A percentile compares a stretch with the other conserved stretches of the same genome.
These are phyloP conservation scores for Earliella scabrosa DNA, from an alignment of 1,284 basidiomycete genomes.

Conservation along the genomic window DNA sequence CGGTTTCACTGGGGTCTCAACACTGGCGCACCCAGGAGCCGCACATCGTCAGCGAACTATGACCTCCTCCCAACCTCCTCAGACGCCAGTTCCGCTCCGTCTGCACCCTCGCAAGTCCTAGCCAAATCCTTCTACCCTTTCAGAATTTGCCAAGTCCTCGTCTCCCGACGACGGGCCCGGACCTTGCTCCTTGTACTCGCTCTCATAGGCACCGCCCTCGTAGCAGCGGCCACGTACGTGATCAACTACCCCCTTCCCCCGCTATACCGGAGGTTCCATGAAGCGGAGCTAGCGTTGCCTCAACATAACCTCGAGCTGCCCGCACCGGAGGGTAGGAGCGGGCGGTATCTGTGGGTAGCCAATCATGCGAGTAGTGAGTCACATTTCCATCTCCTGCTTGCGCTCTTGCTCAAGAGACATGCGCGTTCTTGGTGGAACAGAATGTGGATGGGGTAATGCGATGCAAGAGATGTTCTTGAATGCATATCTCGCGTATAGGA, in stretches of 20 bases:
- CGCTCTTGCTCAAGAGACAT: neutral
- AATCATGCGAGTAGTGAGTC: conserved; percentile 50
- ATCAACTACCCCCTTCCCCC: conserved; percentile 40
- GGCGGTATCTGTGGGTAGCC: conserved; percentile 49
- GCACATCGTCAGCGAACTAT: no score
- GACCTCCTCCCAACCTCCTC: no score
- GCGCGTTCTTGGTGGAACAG: conserved; percentile 20
- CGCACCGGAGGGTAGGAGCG: conserved; percentile 44
- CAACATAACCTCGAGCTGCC: conserved; percentile 46
- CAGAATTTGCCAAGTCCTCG: neutral
- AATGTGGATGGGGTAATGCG: conserved; percentile 46
- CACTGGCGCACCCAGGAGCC: no score
- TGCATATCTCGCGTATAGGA: conserved; percentile 36
- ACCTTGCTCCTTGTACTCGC: conserved; percentile 5
- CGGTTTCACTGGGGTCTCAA: no score
- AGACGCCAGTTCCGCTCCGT: no score
- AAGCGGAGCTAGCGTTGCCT: conserved; percentile 48
- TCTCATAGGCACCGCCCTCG: neutral
- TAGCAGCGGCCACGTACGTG: no score
- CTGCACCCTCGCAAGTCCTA: no score
- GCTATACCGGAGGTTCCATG: conserved; percentile 47
- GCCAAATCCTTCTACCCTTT: no score
- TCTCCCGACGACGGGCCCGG: conserved; percentile 5
- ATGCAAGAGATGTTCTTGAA: conserved; percentile 46
- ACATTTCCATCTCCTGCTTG: no score